Evolutionary conservation across 2,329 filamentous ascomycete genomes (phyloP), one percentile per base, ranked within the genome.

Genomic region (Penicillium sp.): DNA sequence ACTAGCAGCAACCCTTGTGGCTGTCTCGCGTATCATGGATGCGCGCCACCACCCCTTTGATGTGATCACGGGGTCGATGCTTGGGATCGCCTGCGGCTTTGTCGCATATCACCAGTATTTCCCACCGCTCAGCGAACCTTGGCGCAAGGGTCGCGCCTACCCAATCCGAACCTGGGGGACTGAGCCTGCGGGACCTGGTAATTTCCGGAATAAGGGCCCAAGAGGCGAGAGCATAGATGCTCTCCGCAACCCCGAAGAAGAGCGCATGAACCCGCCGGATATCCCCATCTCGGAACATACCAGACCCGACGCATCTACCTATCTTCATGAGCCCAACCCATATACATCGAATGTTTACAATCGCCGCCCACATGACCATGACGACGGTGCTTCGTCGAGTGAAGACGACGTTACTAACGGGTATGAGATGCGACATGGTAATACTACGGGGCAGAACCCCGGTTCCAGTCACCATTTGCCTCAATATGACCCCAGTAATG

Each of bases 31-130:
- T 43, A 85, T 85, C 55, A 85, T 85, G 82, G 83, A 85, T 62
- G 82, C 82, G 22, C 78, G 83, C 16, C 83, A 85, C 56, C 83
- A 85, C 62, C 82, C 82, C 0, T 85, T 85, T 66, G 83, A 85
- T 61, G 83, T 85, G 31, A 75, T 85, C 39, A 79, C 78, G 13
- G 83, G 83, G 9, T 81, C 79, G 1, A 60, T 80, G 10, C 71
- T 85, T 2, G 83, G 83, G 4, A 74, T 83, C 18, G 61, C 79
- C 32, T 79, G 79, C 38, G 81, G 81, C 9, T 82, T 76, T 71
- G 73, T 76, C 31, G 73, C 81, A 1, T 85, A 85, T 62, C 76
- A 81, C 44, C 82, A 85, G 66, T 85, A 85, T 66, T 85, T 85
- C 69, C 83, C 82, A 18, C 73, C 83, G 0, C 68, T 85, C 10